Evolutionary conservation across 495 filamentous ascomycete genomes (phyloP), one percentile per base, ranked within the genome.

Genomic region (Talaromyces wortmannii): DNA sequence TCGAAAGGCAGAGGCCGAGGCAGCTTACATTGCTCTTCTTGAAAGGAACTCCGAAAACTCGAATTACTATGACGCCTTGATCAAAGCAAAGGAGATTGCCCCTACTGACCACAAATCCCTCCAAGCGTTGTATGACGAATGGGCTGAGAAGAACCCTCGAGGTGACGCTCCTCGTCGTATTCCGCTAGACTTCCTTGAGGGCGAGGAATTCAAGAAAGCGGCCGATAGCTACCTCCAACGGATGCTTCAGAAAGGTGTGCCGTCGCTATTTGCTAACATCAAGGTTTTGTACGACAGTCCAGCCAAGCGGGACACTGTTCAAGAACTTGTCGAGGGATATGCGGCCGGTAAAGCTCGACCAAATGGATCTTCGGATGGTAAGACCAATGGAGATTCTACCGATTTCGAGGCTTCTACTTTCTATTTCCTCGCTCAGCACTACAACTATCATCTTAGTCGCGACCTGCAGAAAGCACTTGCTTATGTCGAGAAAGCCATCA

Each of bases 371-470:
- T 61, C 73, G 5, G 73, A 74, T 8, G 71, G 75, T 31, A 66
- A 63, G 42, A 45, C 69, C 49, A 84, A 84, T 55, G 80, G 77
- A 11, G 79, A 83, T 59, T 65, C 73, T 50, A 73, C 65, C 12
- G 67, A 76, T 18, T 92, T 92, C 62, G 76, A 85, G 50, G 77
- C 88, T 6, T 89, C 91, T 10, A 86, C 86, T 4, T 82, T 88
- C 44, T 97, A 94, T 65, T 99, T 95, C 76, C 83, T 99, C 51
- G 90, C 90, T 5, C 95, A 97, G 63, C 94, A 99, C 69, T 96
- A 96, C 75, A 91, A 96, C 69, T 97, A 95, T 64, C 78, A 89
- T 67, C 78, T 90, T 52, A 95, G 88, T 62, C 89, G 92, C 40
- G 81, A 97, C 67, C 76, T 96, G 30, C 56, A 79, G 29, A 92